Evolutionary conservation across 441 rosid genomes (phyloP), one percentile per base, ranked within the genome.

Genomic region (Brassica balearica): DNA sequence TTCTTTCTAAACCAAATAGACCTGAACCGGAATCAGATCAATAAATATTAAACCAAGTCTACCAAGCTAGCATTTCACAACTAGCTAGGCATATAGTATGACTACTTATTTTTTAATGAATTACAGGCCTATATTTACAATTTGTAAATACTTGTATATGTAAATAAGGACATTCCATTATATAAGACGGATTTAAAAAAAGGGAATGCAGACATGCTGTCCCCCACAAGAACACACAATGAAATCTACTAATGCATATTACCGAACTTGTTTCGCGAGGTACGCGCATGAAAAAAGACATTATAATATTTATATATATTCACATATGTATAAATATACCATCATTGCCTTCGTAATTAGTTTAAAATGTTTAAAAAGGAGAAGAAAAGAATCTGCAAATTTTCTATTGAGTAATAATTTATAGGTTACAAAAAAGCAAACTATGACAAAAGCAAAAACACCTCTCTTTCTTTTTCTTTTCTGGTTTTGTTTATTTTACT

Each of bases 241-340:
- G 76, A 80, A 70, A 74, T 58, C 65, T 63, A 71, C 59, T 65
- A 29, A 80, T 80, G 87, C 83, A 82, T 84, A 80, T 48, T 68
- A 81, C 72, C 81, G 83, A 77, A 66, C 80, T 74, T 82, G 77
- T 80, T 84, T 83, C 80, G 43, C 75, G 80, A 69, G 85, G 87
- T 85, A 89, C 85, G 85, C 88, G 91, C 93, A 87, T 88, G 94
- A 80, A 73, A 82, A 89, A 83, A 61, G 85, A 62, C 80, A 75
- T 69, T 71, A 60, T 76, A 82, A 56, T 65, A 65, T 64, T 36
- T 23, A 60, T 34, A 25, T 23, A 61, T 61, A 61, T 25, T 5
- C 8, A 5, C 43, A 69, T 70, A 55, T 27, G 7, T 43, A 46
- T 41, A 58, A 43, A 55, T 38, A 55, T 38, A 64, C 72, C 68